Evolutionary conservation across 768 basidiomycete species (phyloP), one percentile per base, ranked within the genome.

Genomic region (Trametes cingulata): DNA sequence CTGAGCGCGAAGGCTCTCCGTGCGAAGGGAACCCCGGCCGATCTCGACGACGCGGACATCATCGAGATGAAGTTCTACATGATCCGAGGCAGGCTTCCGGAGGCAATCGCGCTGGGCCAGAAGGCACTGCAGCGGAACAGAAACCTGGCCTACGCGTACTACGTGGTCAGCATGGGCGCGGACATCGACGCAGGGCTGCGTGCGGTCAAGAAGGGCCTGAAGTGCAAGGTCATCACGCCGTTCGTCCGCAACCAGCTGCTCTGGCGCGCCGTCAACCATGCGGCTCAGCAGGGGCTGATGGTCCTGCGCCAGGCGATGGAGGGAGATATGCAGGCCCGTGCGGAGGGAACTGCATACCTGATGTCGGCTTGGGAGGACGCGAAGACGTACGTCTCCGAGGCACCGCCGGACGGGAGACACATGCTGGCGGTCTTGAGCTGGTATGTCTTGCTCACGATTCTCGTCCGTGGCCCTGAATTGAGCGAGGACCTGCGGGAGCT

Each of bases 181-280:
- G 76, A 86, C 62, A 65, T 73, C 35, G 74, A 76, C 2, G 74
- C 77, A 10, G 85, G 83, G 0, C 74, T 88, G 17, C 79, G 82
- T 8, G 82, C 79, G 0, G 81, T 83, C 59, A 87, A 88, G 76
- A 83, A 88, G 67, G 87, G 87, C 0, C 62, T 88, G 63, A 86
- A 84, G 66, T 81, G 83, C 73, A 78, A 77, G 56, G 67, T 76
- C 14, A 79, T 77, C 15, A 80, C 85, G 9, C 78, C 82, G 2
- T 89, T 87, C 58, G 69, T 88, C 3, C 78, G 78, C 41, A 80
- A 79, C 58, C 80, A 80, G 67, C 69, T 88, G 70, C 76, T 86
- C 72, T 82, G 84, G 62, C 81, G 86, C 17, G 82, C 85, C 0
- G 80, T 85, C 5, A 81, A 82, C 39, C 56, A 56, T 12, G 56